Evolutionary conservation across 306 rosid genomes (phyloP), one percentile per base, ranked within the genome.

Genomic region (Citrullus mucosospermus): DNA sequence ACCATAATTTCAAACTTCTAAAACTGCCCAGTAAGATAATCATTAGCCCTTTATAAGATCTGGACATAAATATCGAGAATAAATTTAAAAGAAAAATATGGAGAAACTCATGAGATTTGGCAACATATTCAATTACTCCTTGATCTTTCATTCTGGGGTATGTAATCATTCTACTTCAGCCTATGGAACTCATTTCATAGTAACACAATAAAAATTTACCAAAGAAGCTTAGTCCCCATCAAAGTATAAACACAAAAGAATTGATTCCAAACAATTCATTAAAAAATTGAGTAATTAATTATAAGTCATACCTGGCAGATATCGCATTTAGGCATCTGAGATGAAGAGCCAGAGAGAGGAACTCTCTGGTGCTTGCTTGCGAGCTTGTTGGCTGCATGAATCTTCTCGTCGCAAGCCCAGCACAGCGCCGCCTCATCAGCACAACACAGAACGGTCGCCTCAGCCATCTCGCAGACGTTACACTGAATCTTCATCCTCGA

Each of bases 361-460:
- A 96, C 91, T 58, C 99, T 86, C 85, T 96, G 98, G 84, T 96
- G 99, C 81, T 90, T 92, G 83, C 90, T 82, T 12, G 97, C 99
- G 13, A 96, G 97, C 86, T 92, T 96, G 76, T 96, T 96, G 61
- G 99, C 98, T 3, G 97, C 93, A 78, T 96, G 99, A 85, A 93
- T 86, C 81, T 90, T 96, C 84, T 92, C 87, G 70, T 96, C 99
- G 78, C 97, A 96, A 2, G 88, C 90, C 93, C 93, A 88, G 79
- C 99, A 96, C 41, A 96, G 81, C 34, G 97, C 99, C 15, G 98
- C 99, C 85, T 96, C 99, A 58, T 93, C 99, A 3, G 98, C 99
- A 74, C 99, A 96, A 78, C 99, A 96, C 12, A 96, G 83, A 41
- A 96, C 98, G 83, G 81, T 86, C 1, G 99, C 99, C 88, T 91